Conservation (phyloP, 805 yeast genomes). For the Peterozyma toletana region DNA sequence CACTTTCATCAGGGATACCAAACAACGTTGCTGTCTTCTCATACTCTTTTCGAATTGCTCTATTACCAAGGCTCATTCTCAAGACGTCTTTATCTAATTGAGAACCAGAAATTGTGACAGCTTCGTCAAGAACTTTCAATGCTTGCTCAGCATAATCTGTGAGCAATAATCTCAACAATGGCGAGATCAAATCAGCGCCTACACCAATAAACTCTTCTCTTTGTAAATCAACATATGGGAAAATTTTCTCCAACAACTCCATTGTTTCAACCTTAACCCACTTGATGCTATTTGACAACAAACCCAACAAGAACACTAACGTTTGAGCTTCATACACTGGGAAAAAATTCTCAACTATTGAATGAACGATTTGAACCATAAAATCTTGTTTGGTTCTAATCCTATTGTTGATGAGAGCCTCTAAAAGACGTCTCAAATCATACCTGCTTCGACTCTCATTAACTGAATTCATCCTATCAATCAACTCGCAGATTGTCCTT, state of each 20-base stretch:
- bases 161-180: slow-evolving; percentile 67
- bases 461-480: slow-evolving; percentile 31
- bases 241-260: slow-evolving; percentile 62
- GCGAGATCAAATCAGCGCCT: slow-evolving; percentile 93
- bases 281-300: slow-evolving; percentile 64
- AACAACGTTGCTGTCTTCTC: slow-evolving; percentile 84
- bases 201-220: slow-evolving; percentile 77
- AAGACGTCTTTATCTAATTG: slow-evolving; percentile 86
- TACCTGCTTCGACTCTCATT: neutral
- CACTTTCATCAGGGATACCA: slow-evolving; percentile 91
- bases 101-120: slow-evolving; percentile 80
- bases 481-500: slow-evolving; percentile 51
- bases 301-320: slow-evolving; percentile 68
- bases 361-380: slow-evolving; percentile 67
- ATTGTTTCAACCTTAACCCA: slow-evolving; percentile 83
- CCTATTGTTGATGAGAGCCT: slow-evolving; percentile 67
- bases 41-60: slow-evolving; percentile 69
- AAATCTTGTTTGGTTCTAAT: slow-evolving; percentile 92
- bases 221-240: slow-evolving; percentile 72
- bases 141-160: slow-evolving; percentile 90
- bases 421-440: slow-evolving; percentile 59
- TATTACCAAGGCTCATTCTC: slow-evolving; percentile 84
- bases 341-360: slow-evolving; percentile 62
- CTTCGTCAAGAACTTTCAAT: slow-evolving; percentile 81
- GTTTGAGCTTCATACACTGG: slow-evolving; percentile 69